Conservation (phyloP, 2,329 filamentous ascomycete genomes). For the Fusarium graminum region DNA sequence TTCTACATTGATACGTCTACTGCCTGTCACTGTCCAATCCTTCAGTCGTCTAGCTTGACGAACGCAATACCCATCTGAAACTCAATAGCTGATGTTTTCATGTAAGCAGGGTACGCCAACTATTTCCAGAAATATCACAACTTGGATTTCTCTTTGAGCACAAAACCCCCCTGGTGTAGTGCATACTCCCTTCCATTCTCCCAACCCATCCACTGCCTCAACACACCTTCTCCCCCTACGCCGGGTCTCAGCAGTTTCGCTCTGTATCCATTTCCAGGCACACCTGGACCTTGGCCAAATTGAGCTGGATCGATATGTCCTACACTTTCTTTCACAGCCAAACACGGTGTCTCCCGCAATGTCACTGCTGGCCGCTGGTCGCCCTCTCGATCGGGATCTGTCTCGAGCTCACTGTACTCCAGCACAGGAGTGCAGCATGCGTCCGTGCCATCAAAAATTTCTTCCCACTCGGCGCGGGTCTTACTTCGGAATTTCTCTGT, state of each 20-base stretch:
- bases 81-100: neutral
- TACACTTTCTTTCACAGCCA: constrained; percentile 68
- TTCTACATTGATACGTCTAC: neutral
- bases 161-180: constrained; percentile 72
- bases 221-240: constrained; percentile 76
- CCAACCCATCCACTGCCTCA: constrained; percentile 84
- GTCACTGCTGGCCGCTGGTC: constrained; percentile 80
- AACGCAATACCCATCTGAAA: neutral
- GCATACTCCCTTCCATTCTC: constrained; percentile 77
- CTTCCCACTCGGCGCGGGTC: constrained; percentile 84
- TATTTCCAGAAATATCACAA: constrained; percentile 43
- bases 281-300: constrained; percentile 74
- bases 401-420: constrained; percentile 77
- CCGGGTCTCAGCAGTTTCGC: constrained; percentile 73
- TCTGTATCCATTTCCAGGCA: constrained; percentile 76
- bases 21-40: neutral
- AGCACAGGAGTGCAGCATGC: constrained; percentile 93
- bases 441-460: constrained; percentile 88
- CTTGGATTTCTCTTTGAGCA: constrained; percentile 58
- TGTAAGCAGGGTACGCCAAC: neutral
- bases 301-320: constrained; percentile 51
- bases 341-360: constrained; percentile 76
- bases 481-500: constrained; percentile 74
- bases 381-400: constrained; percentile 63
- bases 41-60: too few species aligned